A percentile compares a stretch with the other conserved stretches of the same genome.
Evolutionary conservation across 2,329 filamentous ascomycete species (phyloP).

Genomic region (Chaetomium olivaceum): DNA sequence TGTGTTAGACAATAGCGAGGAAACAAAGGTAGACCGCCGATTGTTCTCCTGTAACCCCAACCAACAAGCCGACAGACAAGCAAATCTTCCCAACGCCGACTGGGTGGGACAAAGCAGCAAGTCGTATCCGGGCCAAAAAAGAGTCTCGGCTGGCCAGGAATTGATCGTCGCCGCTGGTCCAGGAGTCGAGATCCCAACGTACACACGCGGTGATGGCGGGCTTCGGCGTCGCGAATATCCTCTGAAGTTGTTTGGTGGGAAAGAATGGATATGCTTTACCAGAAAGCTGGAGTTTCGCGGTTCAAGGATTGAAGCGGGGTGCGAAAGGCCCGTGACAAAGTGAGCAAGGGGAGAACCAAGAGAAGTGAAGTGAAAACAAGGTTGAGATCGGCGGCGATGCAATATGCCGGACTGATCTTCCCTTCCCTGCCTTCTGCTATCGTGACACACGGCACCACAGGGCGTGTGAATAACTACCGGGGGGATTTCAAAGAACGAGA

Average conservation of each 20-base stretch:
- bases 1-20: constrained; percentile 17
- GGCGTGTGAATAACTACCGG: constrained; percentile 6
- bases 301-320: background rate
- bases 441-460: constrained; percentile 11
- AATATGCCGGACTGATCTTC: background rate
- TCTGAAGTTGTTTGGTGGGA: background rate
- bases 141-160: background rate
- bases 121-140: background rate
- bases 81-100: constrained; percentile 5
- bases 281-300: constrained; percentile 3
- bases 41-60: constrained; percentile 11
- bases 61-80: constrained; percentile 12
- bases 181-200: background rate
- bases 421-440: background rate
- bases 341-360: background rate
- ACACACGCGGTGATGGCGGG: background rate
- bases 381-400: background rate
- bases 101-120: constrained; percentile 12
- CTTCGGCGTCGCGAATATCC: constrained; percentile 8
- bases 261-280: constrained; percentile 11
- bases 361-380: constrained; percentile 1
- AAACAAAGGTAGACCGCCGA: constrained; percentile 4
- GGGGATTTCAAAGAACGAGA: background rate
- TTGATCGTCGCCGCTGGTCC: too few species aligned
- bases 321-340: background rate